These are phyloP conservation scores for Zygotorulaspora danielsina DNA, from an alignment of 805 yeast genomes.

Conservation along the genomic window DNA sequence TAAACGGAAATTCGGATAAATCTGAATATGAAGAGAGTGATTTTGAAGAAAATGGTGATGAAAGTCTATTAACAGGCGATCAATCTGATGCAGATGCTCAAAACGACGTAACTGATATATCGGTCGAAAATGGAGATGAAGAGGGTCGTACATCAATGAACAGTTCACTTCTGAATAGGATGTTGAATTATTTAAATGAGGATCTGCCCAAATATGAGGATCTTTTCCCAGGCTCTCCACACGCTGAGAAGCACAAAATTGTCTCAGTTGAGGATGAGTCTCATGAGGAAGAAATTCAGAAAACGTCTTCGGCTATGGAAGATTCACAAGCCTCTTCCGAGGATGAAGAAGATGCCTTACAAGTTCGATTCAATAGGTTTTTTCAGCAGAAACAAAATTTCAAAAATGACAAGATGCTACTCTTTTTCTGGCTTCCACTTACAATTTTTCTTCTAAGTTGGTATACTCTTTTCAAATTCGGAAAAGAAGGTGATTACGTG, in stretches of 20 bases:
- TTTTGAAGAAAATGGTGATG: slow-evolving; percentile 27
- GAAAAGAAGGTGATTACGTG: slow-evolving; percentile 35
- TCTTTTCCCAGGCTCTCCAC: slow-evolving; percentile 49
- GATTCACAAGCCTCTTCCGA: slow-evolving; percentile 32
- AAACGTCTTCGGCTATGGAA: slow-evolving; percentile 10
- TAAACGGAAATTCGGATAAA: slow-evolving; percentile 28
- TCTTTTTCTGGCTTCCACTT: slow-evolving; percentile 90
- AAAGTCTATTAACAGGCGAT: slow-evolving; percentile 20
- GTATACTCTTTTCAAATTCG: slow-evolving; percentile 39
- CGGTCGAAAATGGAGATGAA: slow-evolving; percentile 4
- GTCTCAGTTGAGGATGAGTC: slow-evolving; percentile 4
- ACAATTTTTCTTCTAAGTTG: slow-evolving; percentile 51
- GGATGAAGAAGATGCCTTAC: slow-evolving; percentile 35
- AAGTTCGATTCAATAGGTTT: slow-evolving; percentile 37
- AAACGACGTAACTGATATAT: neutral
- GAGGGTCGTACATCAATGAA: slow-evolving; percentile 9
- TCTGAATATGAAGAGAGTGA: slow-evolving; percentile 32
- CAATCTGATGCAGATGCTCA: slow-evolving; percentile 16
- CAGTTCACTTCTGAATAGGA: slow-evolving; percentile 38
- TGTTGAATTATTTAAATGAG: slow-evolving; percentile 39
- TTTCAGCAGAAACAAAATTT: slow-evolving; percentile 44
- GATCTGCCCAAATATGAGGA: slow-evolving; percentile 72
- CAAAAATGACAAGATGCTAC: slow-evolving; percentile 72
- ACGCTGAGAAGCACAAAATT: slow-evolving; percentile 30
- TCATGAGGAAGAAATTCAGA: slow-evolving; percentile 4